Evolutionary conservation across 108 stramenopile species (phyloP).

Genomic region (Nitzschia palea): DNA sequence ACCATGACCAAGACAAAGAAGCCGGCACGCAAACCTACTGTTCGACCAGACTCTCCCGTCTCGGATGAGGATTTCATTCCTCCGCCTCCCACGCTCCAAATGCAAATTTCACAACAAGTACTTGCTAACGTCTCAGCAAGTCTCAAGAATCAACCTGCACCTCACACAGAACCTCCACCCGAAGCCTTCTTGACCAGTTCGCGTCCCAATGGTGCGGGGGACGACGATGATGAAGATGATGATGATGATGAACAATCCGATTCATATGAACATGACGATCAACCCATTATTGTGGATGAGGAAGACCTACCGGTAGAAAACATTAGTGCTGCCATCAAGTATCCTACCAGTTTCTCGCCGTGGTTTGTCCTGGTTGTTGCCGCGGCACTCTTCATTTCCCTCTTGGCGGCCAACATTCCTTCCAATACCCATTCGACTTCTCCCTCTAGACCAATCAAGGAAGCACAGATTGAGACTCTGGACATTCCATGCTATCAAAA

Average conservation of each 20-base stretch:
- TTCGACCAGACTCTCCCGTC: background rate
- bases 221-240: constrained; percentile 13
- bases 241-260: constrained; percentile 2
- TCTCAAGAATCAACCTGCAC: constrained; percentile 8
- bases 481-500: background rate
- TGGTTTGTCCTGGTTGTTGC: no score
- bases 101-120: constrained; percentile 21
- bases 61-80: constrained; percentile 14
- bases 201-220: background rate
- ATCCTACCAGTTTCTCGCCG: no score
- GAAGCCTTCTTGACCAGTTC: background rate
- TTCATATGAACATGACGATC: constrained; percentile 7
- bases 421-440: no score
- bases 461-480: background rate
- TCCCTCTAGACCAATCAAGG: no score
- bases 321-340: no score
- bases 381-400: no score
- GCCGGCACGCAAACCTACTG: background rate
- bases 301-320: no score
- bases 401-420: no score
- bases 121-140: constrained; percentile 12
- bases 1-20: no score
- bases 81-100: constrained; percentile 19
- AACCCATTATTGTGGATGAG: constrained; percentile 7
- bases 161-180: constrained; percentile 6